Percentiles rank a stretch among this genome's conserved stretches.
These are phyloP conservation scores for Orbilia quercus DNA, from an alignment of 2,329 filamentous ascomycete species.

Conservation along the genomic window DNA sequence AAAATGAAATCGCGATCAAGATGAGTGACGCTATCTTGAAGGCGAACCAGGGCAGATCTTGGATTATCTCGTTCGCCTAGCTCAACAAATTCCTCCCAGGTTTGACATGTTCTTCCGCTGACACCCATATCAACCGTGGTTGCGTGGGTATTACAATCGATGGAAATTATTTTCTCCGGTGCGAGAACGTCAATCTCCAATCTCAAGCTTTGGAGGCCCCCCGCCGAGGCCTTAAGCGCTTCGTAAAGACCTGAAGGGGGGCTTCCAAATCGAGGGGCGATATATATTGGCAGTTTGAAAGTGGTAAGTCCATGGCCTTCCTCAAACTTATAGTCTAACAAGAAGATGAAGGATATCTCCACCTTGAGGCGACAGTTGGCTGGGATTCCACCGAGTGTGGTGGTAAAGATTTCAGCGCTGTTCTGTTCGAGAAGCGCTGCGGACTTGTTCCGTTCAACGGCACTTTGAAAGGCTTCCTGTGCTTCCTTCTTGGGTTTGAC, in stretches of 20 bases:
- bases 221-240: conserved; percentile 32
- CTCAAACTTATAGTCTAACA: conserved; percentile 59
- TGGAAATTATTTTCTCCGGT: conserved; percentile 32
- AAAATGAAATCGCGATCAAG: conserved; percentile 60
- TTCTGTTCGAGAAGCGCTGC: conserved; percentile 59
- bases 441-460: background rate
- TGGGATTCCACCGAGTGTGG: conserved; percentile 60
- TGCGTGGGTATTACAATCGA: conserved; percentile 58
- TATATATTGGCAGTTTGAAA: conserved; percentile 59
- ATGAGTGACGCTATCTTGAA: conserved; percentile 36
- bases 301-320: conserved; percentile 56
- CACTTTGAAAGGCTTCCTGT: background rate
- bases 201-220: conserved; percentile 50
- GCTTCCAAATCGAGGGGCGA: conserved; percentile 60
- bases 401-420: conserved; percentile 60
- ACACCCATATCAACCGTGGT: conserved; percentile 54
- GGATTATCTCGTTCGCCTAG: background rate
- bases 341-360: conserved; percentile 59
- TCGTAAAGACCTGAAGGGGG: conserved; percentile 36
- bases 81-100: conserved; percentile 44
- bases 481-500: conserved; percentile 59
- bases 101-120: conserved; percentile 31
- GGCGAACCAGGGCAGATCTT: conserved; percentile 18
- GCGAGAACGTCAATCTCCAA: conserved; percentile 27
- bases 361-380: conserved; percentile 58